These are phyloP conservation scores for Fusarium ramigenum DNA, from an alignment of 2,329 filamentous ascomycete species.

Conservation along the genomic window DNA sequence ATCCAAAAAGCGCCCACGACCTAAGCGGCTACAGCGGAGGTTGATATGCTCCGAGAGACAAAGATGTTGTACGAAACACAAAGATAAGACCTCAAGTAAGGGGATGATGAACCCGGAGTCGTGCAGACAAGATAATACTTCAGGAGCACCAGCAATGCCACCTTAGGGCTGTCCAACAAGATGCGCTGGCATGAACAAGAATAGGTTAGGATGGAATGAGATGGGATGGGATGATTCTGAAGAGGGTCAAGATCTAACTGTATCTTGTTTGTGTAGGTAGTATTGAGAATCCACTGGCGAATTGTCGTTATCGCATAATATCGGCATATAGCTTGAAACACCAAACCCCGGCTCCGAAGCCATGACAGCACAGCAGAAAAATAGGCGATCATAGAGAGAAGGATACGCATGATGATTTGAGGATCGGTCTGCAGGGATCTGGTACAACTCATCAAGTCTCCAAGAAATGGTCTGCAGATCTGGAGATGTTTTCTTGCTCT, in stretches of 20 bases:
- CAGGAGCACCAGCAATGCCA: slow-evolving; percentile 7
- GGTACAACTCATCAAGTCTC: slow-evolving; percentile 11
- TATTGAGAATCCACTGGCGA: neutral
- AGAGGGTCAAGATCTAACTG: slow-evolving; percentile 2
- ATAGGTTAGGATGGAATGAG: slow-evolving; percentile 4
- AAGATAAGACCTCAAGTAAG: neutral
- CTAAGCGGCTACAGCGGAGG: slow-evolving; percentile 4
- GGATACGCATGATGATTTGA: slow-evolving; percentile 19
- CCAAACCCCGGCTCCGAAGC: slow-evolving; percentile 27
- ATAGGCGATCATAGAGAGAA: slow-evolving; percentile 6
- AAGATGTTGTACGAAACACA: slow-evolving; percentile 6
- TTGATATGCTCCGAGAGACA: slow-evolving; percentile 1
- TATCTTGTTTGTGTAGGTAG: slow-evolving; percentile 4
- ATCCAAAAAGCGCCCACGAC: neutral
- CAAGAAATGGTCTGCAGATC: slow-evolving; percentile 4
- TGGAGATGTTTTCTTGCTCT: neutral
- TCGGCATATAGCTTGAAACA: slow-evolving; percentile 28
- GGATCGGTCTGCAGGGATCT: slow-evolving; percentile 30
- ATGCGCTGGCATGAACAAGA: slow-evolving; percentile 23
- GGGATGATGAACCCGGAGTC: slow-evolving; percentile 9
- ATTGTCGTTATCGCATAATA: slow-evolving; percentile 23
- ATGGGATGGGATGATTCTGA: slow-evolving; percentile 27
- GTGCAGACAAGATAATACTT: slow-evolving; percentile 10
- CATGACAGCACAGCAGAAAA: slow-evolving; percentile 34
- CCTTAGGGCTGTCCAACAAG: slow-evolving; percentile 27